These are phyloP conservation scores for Brasenia schreberi DNA, from an alignment of 164 flowering plant species.

Conservation along the genomic window DNA sequence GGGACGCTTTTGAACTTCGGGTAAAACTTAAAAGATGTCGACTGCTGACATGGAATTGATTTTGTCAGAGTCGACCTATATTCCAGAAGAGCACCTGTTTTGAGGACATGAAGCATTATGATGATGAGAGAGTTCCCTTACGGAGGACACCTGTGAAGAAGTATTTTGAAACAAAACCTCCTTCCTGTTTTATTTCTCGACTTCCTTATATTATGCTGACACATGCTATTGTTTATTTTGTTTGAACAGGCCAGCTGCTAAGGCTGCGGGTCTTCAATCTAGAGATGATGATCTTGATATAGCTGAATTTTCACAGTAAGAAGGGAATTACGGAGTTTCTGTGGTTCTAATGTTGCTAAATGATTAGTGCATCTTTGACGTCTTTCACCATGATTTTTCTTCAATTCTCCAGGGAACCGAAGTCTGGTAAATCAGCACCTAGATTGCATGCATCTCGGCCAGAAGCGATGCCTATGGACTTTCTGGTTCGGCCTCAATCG, in stretches of 20 bases:
- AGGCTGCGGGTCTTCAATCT: conserved; percentile 50
- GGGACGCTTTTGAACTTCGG: neutral
- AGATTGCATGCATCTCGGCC: conserved; percentile 71
- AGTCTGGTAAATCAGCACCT: conserved; percentile 54
- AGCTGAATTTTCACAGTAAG: conserved; percentile 56
- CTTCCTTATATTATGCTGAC: neutral
- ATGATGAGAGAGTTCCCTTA: conserved; percentile 57
- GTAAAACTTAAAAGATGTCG: neutral
- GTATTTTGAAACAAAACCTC: conserved; percentile 19
- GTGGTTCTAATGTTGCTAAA: neutral
- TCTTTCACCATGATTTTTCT: too few species aligned
- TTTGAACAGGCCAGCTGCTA: conserved; percentile 34
- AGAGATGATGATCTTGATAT: conserved; percentile 86
- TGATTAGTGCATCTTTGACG: neutral
- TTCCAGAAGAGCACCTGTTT: conserved; percentile 93
- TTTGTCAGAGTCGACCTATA: conserved; percentile 87
- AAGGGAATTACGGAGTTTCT: conserved; percentile 1
- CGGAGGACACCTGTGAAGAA: conserved; percentile 58
- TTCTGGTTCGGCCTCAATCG: conserved; percentile 91
- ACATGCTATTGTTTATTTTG: neutral
- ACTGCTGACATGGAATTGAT: neutral
- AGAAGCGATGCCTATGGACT: conserved; percentile 87
- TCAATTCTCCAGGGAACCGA: conserved; percentile 39
- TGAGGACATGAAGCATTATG: conserved; percentile 78
- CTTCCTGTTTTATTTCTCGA: neutral